Evolutionary conservation across 768 basidiomycete genomes (phyloP), one percentile per base, ranked within the genome.

Genomic region (Russula lepida): DNA sequence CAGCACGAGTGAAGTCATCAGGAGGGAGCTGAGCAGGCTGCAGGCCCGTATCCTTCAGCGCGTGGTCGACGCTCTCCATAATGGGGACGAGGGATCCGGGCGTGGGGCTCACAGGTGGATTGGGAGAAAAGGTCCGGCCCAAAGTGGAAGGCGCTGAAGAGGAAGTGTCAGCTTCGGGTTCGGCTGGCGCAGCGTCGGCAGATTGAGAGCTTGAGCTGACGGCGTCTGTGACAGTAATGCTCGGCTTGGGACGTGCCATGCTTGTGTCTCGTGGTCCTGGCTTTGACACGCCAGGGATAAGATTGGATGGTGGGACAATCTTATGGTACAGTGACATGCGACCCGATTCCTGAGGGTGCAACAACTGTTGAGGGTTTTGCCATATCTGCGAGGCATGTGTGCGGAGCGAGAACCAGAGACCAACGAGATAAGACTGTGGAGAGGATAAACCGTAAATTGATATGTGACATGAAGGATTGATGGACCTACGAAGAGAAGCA

Each of bases 381-480:
- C 97, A 99, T 67, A 99, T 99, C 71, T 98, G 97, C 15, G 89
- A 86, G 7, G 97, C 97, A 71, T 99, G 97, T 1, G 97, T 99
- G 50, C 92, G 87, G 19, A 99, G 84, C 41, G 97, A 98, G 77
- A 99, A 99, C 97, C 97, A 98, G 0, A 98, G 79, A 37, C 97
- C 97, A 61, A 98, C 83, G 49, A 98, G 82, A 73, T 99, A 99
- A 1, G 97, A 98, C 94, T 98, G 66, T 48, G 23, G 17, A 35
- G 47, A 19, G 37, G 46, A 12, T 48, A 41, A 68, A 44, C 69
- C 62, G 21, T 13, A 37, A 32, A 54, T 11, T 21, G 21, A 27
- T 55, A 28, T 25, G 35, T 4, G 13, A 64, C 50, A 8, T 13
- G 52, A 53, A 62, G 54, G 46, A 15, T 53, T 55, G 39, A 21